phyloP scores from a whole-genome alignment of 345 rosid species.

The Chamaenerion angustifolium region DNA sequence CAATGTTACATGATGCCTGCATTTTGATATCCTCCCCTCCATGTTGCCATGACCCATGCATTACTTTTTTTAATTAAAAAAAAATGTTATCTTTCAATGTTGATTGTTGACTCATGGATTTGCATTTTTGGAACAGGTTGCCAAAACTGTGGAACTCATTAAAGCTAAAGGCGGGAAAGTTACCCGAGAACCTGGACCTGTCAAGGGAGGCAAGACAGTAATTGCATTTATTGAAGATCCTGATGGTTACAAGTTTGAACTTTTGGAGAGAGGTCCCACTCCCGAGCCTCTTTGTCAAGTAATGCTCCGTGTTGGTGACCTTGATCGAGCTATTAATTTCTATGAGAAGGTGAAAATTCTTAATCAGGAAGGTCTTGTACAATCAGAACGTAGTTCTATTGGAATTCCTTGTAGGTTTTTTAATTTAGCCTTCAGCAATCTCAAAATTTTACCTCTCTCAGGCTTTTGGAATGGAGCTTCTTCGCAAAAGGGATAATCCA shows the following conservation, averaged over 20 bases:
- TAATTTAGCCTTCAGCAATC: background rate
- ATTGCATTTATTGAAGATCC: conserved; percentile 94
- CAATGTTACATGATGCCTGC: too few species aligned
- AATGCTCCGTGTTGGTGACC: conserved; percentile 99
- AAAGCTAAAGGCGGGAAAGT: conserved; percentile 91
- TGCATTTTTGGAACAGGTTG: conserved; percentile 37
- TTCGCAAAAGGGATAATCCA: conserved; percentile 77
- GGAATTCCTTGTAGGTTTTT: too few species aligned
- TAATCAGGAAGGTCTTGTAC: background rate
- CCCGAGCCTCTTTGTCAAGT: conserved; percentile 98
- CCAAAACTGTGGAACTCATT: conserved; percentile 65
- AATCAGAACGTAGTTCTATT: too few species aligned
- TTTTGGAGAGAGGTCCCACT: too few species aligned
- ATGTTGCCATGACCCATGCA: background rate
- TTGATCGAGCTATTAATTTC: conserved; percentile 73
- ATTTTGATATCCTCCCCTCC: too few species aligned
- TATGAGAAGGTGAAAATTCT: conserved; percentile 64
- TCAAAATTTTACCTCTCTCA: conserved; percentile 12
- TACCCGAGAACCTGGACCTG: conserved; percentile 85
- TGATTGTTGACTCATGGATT: background rate
- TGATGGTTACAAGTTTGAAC: too few species aligned
- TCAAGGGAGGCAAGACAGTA: conserved; percentile 74
- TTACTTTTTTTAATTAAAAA: background rate
- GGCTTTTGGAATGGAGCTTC: conserved; percentile 99
- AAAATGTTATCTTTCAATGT: background rate